Conservation (phyloP, 805 yeast genomes). For the Torulaspora microellipsoides region DNA sequence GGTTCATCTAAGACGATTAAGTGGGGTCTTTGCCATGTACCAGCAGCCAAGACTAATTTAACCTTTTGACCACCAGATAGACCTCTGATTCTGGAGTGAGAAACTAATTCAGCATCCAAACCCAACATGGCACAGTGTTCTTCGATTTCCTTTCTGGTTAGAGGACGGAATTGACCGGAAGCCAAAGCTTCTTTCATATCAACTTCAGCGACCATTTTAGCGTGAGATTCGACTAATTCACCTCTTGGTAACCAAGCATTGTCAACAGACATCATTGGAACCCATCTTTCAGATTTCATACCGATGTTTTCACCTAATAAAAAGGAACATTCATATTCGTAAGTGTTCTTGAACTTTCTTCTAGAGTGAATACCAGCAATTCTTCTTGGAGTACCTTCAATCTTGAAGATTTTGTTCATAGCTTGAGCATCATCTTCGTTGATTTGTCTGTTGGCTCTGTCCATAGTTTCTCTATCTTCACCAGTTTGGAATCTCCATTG, state of each 20-base stretch:
- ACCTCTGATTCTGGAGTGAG: conserved; percentile 99
- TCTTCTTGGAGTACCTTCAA: conserved; percentile 98
- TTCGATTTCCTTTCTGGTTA: conserved; percentile 99
- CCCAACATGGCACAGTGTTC: conserved; percentile 98
- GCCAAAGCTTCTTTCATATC: conserved; percentile 99
- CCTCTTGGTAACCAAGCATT: conserved; percentile 99
- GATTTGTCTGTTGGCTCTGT: conserved; percentile 98
- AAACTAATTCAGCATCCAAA: conserved; percentile 97
- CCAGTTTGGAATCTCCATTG: conserved; percentile 99
- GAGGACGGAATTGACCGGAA: conserved; percentile 99
- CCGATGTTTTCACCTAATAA: conserved; percentile 97
- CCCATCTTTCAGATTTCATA: conserved; percentile 99
- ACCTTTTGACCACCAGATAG: conserved; percentile 99
- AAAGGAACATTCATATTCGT: conserved; percentile 99
- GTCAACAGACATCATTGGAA: conserved; percentile 99
- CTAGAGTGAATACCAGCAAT: conserved; percentile 89
- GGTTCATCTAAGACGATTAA: conserved; percentile 99
- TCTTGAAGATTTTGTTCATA: conserved; percentile 99
- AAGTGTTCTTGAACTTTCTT: conserved; percentile 99
- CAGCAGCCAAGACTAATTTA: conserved; percentile 98
- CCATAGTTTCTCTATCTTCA: conserved; percentile 99
- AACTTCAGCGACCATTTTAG: conserved; percentile 99
- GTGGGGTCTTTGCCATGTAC: conserved; percentile 99
- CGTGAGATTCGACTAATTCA: conserved; percentile 93
- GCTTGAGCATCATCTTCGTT: conserved; percentile 95